These are phyloP conservation scores for Saccharomyces hybrid DNA, from an alignment of 1,139 yeast genomes.

Conservation along the genomic window DNA sequence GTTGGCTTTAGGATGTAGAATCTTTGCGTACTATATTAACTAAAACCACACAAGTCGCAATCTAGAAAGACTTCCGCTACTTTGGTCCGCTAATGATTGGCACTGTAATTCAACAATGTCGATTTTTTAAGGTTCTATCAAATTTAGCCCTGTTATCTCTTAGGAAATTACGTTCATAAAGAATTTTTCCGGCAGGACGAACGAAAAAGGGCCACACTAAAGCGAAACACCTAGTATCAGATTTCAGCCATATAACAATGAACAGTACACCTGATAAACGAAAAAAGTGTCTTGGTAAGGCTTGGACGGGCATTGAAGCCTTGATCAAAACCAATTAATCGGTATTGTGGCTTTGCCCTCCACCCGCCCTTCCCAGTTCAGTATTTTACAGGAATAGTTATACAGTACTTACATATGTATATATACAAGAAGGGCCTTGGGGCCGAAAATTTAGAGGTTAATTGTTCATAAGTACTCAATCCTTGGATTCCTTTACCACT, in stretches of 20 bases:
- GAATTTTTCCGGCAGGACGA: not conserved
- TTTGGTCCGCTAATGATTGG: not conserved
- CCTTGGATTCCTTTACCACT: conserved; percentile 4
- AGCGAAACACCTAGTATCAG: not conserved
- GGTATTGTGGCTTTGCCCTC: not conserved
- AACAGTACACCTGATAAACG: not conserved
- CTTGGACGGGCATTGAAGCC: not conserved
- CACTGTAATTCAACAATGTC: not conserved
- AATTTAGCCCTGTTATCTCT: not conserved
- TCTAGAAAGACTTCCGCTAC: not conserved
- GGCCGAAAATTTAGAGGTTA: not conserved
- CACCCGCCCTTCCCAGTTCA: not conserved
- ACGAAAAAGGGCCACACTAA: not conserved
- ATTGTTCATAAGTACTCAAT: not conserved
- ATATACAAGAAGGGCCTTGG: not conserved
- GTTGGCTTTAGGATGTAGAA: not conserved
- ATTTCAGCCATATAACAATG: not conserved
- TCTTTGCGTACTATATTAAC: not conserved
- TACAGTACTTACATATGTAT: not conserved
- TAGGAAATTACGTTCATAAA: not conserved
- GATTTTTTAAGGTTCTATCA: not conserved
- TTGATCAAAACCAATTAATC: not conserved
- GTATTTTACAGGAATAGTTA: not conserved
- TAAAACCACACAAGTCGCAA: not conserved
- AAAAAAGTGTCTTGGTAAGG: not conserved